Base-by-base conservation (phyloP, 306 rosid species). In the Argentina anserina region DNA sequence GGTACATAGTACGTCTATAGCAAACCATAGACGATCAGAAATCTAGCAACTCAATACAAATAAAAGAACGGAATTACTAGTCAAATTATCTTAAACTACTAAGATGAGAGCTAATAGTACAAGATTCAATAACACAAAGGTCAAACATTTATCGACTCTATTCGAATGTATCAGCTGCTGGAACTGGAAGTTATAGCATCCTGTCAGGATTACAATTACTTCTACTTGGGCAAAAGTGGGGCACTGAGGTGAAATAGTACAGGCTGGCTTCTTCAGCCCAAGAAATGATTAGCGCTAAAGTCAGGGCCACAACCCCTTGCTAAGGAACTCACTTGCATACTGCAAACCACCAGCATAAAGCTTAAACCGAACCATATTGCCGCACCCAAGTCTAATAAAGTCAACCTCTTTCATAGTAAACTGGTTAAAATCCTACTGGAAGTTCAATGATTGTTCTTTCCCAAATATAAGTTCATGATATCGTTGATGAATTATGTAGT, bases 121-220 rank as follows among this genome's bases (percentile, higher is more conserved):
- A 67, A 71, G 34, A 71, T 56, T 71, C 59, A 59, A 37, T 23
- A 69, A 61, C 55, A 37, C 4, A 33, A 61, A 11, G 4, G 53
- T 21, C 28, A n/a, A 20, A 31, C 45, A 23, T 71, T 71, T 26
- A 15, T 1, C 1, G 40, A 39, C 20, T 53, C 28, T 40, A 55
- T 17, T 39, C 50, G 1, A 39, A 0, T 20, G 3, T 46, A 63
- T 4, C 0, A 63, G 34, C 9, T 36, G 3, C 15, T 36, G 3
- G 6, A 8, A 1, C 31, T 6, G 6, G 20, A 18, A 18, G 7
- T 6, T 29, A 40, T 25, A 20, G 50, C 12, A 31, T 67, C 53
- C 7, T 10, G 7, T 31, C 59, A 9, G 47, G 43, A n/a, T 46
- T 10, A 46, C 11, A 13, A 47, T 49, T 59, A 59, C 64, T 59